Percentiles rank a stretch among this genome's conserved stretches.
These are phyloP conservation scores for Knoxdaviesia capensis DNA, from an alignment of 2,329 filamentous ascomycete species.

Conservation along the genomic window DNA sequence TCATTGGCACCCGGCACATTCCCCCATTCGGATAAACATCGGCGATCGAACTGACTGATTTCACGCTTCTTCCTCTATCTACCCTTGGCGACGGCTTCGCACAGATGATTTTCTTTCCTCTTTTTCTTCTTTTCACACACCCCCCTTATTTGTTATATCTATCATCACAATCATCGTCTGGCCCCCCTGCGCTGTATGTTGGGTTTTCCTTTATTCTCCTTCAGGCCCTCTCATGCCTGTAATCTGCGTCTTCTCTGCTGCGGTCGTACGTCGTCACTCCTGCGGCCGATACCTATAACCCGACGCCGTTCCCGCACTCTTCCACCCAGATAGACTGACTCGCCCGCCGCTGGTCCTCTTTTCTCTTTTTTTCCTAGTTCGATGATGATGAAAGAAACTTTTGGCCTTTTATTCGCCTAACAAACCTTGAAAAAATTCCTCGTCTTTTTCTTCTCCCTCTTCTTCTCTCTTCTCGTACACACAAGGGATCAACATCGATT, in stretches of 20 bases:
- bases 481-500: no score
- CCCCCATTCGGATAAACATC: no score
- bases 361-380: background rate
- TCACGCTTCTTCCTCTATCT: background rate
- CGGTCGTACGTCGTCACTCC: background rate
- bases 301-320: no score
- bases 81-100: no score
- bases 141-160: background rate
- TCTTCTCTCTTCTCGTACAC: no score
- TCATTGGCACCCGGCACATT: no score
- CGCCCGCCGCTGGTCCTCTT: background rate
- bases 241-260: background rate
- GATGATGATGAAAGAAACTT: no score
- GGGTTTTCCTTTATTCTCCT: slow-evolving; percentile 1
- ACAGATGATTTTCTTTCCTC: background rate
- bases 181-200: background rate
- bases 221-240: slow-evolving; percentile 3
- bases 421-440: background rate
- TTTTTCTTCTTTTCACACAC: background rate
- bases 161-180: background rate
- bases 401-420: background rate
- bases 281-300: no score
- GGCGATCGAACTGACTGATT: background rate
- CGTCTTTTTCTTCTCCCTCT: background rate
- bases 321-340: no score